A percentile compares a stretch with the other conserved stretches of the same genome.
Conservation (phyloP, 768 basidiomycete genomes). For the Jaapia argillacea region DNA sequence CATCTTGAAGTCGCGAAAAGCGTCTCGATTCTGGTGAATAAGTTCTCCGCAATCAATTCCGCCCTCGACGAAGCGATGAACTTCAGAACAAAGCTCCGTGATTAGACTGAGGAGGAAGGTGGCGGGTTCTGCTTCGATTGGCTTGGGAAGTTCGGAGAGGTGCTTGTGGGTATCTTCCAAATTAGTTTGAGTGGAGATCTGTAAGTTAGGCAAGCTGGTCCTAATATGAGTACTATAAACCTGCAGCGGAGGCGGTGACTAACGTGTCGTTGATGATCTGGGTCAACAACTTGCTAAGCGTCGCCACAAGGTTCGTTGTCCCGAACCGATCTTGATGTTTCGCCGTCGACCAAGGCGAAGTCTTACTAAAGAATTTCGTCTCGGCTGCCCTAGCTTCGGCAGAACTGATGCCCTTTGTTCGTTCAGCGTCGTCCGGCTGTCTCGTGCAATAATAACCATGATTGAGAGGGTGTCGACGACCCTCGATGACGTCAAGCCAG, state of each 20-base stretch:
- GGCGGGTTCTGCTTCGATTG: neutral
- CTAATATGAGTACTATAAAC: neutral
- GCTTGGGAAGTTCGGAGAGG: neutral
- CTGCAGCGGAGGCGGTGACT: constrained; percentile 3
- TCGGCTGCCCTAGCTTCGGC: constrained; percentile 47
- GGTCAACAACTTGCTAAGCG: constrained; percentile 50
- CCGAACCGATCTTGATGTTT: constrained; percentile 30
- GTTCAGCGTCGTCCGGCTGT: constrained; percentile 34
- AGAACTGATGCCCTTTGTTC: constrained; percentile 48
- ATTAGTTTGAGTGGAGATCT: neutral
- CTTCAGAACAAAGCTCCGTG: neutral
- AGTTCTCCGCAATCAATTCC: neutral
- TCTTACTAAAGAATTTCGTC: constrained; percentile 42
- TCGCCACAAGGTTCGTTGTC: constrained; percentile 44
- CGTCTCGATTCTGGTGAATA: neutral
- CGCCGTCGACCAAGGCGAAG: constrained; percentile 42
- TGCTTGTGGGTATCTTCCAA: neutral
- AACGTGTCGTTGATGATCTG: constrained; percentile 55
- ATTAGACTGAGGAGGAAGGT: neutral
- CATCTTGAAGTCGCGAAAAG: constrained; percentile 25
- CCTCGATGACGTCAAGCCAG: constrained; percentile 36
- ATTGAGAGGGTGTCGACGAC: constrained; percentile 29
- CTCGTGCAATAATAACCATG: constrained; percentile 47
- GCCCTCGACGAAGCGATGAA: neutral
- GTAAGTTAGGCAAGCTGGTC: neutral